Evolutionary conservation across 495 filamentous ascomycete species (phyloP).

Genomic region (Astrothelium subdiscretum): DNA sequence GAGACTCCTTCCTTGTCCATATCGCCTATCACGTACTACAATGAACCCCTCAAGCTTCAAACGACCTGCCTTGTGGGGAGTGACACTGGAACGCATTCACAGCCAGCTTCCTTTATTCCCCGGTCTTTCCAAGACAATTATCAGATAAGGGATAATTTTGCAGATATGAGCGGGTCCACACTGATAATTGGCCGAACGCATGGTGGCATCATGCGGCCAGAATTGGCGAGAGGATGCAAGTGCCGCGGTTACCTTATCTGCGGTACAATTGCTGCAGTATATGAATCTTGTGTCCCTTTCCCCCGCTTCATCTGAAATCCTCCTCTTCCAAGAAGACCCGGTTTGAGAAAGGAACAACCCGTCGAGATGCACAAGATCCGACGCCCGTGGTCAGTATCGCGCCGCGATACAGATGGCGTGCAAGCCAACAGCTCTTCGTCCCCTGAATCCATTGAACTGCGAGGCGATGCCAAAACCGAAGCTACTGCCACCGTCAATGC

Average conservation of each 20-base stretch:
- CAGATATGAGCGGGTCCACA: background rate
- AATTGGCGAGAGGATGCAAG: background rate
- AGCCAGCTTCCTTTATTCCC: background rate
- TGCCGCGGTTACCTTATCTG: background rate
- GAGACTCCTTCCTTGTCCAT: background rate
- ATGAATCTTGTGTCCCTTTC: background rate
- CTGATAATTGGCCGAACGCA: background rate
- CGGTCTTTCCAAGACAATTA: background rate
- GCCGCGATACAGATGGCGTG: conserved; percentile 3
- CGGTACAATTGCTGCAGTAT: background rate
- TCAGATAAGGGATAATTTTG: background rate
- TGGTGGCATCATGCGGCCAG: background rate
- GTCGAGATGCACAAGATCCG: background rate
- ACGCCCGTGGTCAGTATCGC: background rate
- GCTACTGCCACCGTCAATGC: background rate
- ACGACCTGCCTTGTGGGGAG: background rate
- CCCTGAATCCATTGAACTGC: background rate
- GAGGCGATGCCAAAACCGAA: background rate
- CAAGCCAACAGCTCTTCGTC: conserved; percentile 2
- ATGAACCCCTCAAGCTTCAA: background rate
- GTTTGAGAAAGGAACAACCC: background rate
- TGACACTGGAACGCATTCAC: background rate
- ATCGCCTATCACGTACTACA: background rate
- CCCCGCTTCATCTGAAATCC: background rate
- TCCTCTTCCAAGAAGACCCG: background rate